A percentile compares a stretch with the other conserved stretches of the same genome.
These are phyloP conservation scores for Kokia cookei DNA, from an alignment of 441 rosid genomes.

Conservation along the genomic window DNA sequence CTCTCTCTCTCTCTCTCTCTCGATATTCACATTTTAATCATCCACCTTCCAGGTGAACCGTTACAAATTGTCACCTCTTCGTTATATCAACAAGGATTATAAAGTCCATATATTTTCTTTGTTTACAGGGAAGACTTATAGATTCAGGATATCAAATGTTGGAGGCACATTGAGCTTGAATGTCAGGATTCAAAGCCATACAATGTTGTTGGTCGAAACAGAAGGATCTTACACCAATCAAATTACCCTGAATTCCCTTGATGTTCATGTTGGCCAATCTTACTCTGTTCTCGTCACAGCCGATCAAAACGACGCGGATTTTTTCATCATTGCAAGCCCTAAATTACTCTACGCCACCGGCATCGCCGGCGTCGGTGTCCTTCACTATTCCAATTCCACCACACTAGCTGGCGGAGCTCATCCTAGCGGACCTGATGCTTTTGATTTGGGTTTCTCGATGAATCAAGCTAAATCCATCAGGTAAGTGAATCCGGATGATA, in stretches of 20 bases:
- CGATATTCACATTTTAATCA: no score
- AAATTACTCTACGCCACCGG: slow-evolving; percentile 16
- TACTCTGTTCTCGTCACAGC: slow-evolving; percentile 58
- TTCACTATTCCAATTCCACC: slow-evolving; percentile 34
- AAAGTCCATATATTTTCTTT: no score
- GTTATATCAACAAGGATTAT: no score
- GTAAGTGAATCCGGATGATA: slow-evolving; percentile 6
- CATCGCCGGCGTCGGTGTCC: slow-evolving; percentile 38
- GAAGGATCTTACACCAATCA: slow-evolving; percentile 58
- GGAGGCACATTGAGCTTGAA: slow-evolving; percentile 47
- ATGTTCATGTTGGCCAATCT: slow-evolving; percentile 61
- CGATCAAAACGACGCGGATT: slow-evolving; percentile 27
- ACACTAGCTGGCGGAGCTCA: slow-evolving; percentile 22
- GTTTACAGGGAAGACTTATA: slow-evolving; percentile 44
- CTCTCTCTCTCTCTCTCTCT: no score
- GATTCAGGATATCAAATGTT: slow-evolving; percentile 55
- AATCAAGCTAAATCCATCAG: slow-evolving; percentile 53
- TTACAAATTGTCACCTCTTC: no score
- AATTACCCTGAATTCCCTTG: slow-evolving; percentile 27
- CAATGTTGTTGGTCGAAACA: slow-evolving; percentile 63
- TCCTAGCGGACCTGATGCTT: slow-evolving; percentile 40
- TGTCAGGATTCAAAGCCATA: slow-evolving; percentile 56
- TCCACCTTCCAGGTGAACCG: no score
- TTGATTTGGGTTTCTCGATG: slow-evolving; percentile 38
- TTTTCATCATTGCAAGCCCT: slow-evolving; percentile 33